Percentiles rank a stretch among this genome's conserved stretches.
Evolutionary conservation across 495 filamentous ascomycete species (phyloP).

Genomic region (Barbatosphaeria neglecta): DNA sequence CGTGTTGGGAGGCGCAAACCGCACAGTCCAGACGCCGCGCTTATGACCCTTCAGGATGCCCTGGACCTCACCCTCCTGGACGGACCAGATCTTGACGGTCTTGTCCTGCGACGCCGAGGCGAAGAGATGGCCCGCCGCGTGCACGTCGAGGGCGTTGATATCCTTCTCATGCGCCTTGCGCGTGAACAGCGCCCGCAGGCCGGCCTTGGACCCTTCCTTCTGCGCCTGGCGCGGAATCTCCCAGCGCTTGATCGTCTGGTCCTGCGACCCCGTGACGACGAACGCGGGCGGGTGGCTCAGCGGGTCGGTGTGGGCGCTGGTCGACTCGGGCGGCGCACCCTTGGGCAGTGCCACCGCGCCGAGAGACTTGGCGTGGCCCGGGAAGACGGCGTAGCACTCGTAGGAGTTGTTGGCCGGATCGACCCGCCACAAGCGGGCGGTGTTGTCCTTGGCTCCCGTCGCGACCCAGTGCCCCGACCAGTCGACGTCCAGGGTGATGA

Average conservation of each 20-base stretch:
- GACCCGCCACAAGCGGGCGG: conserved; percentile 79
- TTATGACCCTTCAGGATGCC: conserved; percentile 87
- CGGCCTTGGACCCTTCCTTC: conserved; percentile 25
- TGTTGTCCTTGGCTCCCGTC: conserved; percentile 93
- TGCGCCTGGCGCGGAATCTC: conserved; percentile 43
- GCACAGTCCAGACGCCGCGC: conserved; percentile 89
- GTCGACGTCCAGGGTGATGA: conserved; percentile 88
- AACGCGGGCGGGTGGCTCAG: conserved; percentile 72
- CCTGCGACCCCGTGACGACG: conserved; percentile 82
- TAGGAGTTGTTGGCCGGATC: conserved; percentile 68
- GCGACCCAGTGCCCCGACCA: conserved; percentile 96
- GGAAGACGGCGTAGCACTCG: conserved; percentile 65
- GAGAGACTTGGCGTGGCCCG: conserved; percentile 87
- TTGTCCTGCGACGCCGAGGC: conserved; percentile 94
- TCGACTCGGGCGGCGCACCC: conserved; percentile 47
- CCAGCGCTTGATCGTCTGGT: conserved; percentile 89
- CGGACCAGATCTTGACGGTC: conserved; percentile 91
- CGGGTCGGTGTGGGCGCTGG: conserved; percentile 52
- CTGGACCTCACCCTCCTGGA: conserved; percentile 73
- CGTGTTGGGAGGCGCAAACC: conserved; percentile 69
- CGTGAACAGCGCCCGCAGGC: conserved; percentile 56
- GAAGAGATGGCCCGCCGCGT: conserved; percentile 57
- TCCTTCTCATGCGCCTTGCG: conserved; percentile 96
- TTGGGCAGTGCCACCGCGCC: conserved; percentile 82
- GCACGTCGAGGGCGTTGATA: conserved; percentile 87